Conservation (phyloP, 140 eudicot genomes). For the Oenanthe javanica region DNA sequence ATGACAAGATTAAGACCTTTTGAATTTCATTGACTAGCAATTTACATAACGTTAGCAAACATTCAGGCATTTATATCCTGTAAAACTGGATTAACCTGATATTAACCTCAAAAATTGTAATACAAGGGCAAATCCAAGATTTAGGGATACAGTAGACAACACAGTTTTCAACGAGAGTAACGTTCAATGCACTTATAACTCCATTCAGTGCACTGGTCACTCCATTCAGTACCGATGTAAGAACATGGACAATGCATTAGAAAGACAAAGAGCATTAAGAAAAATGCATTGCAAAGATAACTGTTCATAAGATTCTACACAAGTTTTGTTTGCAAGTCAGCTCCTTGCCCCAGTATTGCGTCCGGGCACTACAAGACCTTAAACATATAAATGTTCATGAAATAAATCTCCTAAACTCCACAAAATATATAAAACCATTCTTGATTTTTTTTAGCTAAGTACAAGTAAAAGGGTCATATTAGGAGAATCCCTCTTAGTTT, state of each 20-base stretch:
- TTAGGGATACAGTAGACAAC: not conserved
- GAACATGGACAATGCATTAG: not conserved
- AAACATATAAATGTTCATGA: not conserved
- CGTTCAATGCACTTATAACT: not conserved
- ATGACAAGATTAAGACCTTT: not conserved
- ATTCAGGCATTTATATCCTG: not conserved
- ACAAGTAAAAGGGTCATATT: not conserved
- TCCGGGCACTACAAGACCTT: too few relatives aligned
- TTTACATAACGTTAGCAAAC: not conserved
- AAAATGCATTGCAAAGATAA: not conserved
- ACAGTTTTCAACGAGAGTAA: not conserved
- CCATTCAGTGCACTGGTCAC: not conserved
- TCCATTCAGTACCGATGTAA: not conserved
- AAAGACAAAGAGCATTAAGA: not conserved
- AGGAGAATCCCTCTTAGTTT: not conserved
- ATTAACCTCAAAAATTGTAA: not conserved
- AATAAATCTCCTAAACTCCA: not conserved
- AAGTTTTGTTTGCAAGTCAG: not conserved
- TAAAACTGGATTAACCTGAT: not conserved
- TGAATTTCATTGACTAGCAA: not conserved
- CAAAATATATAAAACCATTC: too few relatives aligned
- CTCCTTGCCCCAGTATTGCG: too few relatives aligned
- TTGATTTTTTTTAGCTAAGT: not conserved
- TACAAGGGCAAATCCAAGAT: not conserved
- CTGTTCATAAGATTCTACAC: not conserved